These are phyloP conservation scores for Dictyostelium intermedium DNA, from an alignment of 78 protist species.

Conservation along the genomic window DNA sequence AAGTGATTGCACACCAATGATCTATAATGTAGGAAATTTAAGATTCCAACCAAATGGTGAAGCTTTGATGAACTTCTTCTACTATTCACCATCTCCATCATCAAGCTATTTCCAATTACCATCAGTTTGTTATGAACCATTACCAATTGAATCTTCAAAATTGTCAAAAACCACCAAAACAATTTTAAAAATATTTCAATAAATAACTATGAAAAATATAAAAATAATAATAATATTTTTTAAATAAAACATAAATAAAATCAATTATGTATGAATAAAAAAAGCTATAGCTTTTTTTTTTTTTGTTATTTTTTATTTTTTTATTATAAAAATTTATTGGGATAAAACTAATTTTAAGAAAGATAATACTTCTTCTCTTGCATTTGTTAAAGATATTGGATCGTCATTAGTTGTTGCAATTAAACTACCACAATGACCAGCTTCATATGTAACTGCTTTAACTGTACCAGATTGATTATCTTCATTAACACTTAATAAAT, in stretches of 20 bases:
- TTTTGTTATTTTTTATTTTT: too few species aligned
- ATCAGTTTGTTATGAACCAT: not conserved
- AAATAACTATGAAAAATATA: not conserved
- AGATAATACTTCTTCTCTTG: conserved; percentile 13
- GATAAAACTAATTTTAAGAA: conserved; percentile 23
- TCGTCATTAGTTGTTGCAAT: conserved; percentile 17
- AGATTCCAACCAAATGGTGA: not conserved
- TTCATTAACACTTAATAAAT: conserved; percentile 18
- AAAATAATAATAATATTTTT: not conserved
- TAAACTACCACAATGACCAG: conserved; percentile 71
- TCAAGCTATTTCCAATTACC: not conserved
- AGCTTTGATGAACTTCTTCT: not conserved
- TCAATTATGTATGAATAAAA: too few species aligned
- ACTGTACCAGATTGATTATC: conserved; percentile 23
- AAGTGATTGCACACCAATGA: not conserved
- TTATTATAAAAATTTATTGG: too few species aligned
- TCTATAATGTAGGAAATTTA: not conserved
- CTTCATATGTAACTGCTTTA: conserved; percentile 30
- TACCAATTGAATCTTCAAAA: not conserved
- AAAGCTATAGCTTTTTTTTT: too few species aligned
- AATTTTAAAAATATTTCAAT: not conserved
- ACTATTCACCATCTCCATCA: not conserved
- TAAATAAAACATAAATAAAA: too few species aligned
- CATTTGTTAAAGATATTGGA: conserved; percentile 45
- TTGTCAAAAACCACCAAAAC: not conserved